Evolutionary conservation across 2,329 filamentous ascomycete genomes (phyloP), one percentile per base, ranked within the genome.

Genomic region (Thelonectria discophora): DNA sequence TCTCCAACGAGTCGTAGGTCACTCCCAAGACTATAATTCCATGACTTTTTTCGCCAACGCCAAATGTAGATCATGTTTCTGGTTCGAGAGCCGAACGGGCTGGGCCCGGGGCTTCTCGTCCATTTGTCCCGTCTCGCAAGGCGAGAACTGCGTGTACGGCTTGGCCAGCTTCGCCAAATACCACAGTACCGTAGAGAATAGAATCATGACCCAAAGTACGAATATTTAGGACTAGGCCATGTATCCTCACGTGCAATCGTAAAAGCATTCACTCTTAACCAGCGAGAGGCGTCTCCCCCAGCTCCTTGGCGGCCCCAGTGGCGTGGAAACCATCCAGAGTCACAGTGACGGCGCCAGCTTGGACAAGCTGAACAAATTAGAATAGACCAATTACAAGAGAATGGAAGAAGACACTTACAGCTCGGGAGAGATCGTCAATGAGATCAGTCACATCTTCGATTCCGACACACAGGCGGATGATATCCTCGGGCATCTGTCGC

Each of bases 381-480:
- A 67, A 42, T 58, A 34, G 52, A 20, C 24, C 17, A 13, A 11
- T 10, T 30, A 6, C 34, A 32, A 21, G 30, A 18, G 3, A 43
- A 10, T 4, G 47, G 9, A 53, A 39, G 24, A n/a, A 20, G 5
- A 46, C 37, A 88, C 92, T 84, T 88, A 96, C 93, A 70, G 95
- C 95, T 70, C 93, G 88, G 64, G 89, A 91, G 61, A 99, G 81
- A 78, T 99, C 95, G 74, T 98, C 94, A 74, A 98, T 92, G 72
- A 99, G 76, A 80, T 99, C 95, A 69, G 93, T 87, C 3, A 85
- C 87, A 77, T 99, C 95, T 77, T 99, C 95, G 72, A 99, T 99
- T 47, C 95, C 95, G 46, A 99, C 93, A 74, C 95, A 99, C 57
- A 99, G 79, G 58, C 95, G 86, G 72, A 99, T 98, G 63, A 99